A percentile compares a stretch with the other conserved stretches of the same genome.
phyloP scores from a whole-genome alignment of 805 yeast species.

The Komagataella pastoris region DNA sequence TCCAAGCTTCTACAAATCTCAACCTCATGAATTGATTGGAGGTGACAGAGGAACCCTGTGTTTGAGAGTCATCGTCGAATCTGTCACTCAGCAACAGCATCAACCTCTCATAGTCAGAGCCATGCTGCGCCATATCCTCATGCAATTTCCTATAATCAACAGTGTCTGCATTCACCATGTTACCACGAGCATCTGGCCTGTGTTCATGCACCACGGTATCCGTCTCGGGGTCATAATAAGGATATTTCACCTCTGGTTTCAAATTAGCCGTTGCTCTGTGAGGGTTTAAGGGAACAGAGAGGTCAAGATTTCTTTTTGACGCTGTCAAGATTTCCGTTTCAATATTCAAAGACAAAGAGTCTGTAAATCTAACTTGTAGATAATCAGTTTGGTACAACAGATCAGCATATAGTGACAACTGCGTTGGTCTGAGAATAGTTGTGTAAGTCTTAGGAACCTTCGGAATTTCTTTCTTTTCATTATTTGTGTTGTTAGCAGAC shows the following conservation, averaged over 20 bases:
- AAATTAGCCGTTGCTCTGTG: conserved; percentile 33
- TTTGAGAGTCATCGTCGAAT: conserved; percentile 24
- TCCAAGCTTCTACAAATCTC: conserved; percentile 77
- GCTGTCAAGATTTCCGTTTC: conserved; percentile 79
- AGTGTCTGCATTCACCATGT: conserved; percentile 10
- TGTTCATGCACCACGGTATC: conserved; percentile 21
- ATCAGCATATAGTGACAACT: conserved; percentile 72
- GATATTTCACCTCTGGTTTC: conserved; percentile 32
- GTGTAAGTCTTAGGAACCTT: conserved; percentile 61
- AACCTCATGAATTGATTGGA: conserved; percentile 66
- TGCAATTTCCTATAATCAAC: conserved; percentile 27
- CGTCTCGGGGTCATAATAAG: conserved; percentile 19
- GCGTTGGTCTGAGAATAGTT: conserved; percentile 70
- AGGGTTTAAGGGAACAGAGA: conserved; percentile 65
- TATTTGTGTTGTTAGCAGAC: conserved; percentile 1
- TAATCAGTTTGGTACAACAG: conserved; percentile 72
- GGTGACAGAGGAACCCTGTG: conserved; percentile 15
- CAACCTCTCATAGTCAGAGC: conserved; percentile 79
- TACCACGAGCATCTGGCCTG: conserved; percentile 22
- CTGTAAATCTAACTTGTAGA: conserved; percentile 63
- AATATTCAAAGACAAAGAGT: conserved; percentile 63
- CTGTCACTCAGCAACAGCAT: conserved; percentile 59
- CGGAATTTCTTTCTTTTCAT: conserved; percentile 6
- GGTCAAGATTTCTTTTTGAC: conserved; percentile 64
- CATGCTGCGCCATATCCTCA: conserved; percentile 62